Conservation (phyloP, 2,329 filamentous ascomycete genomes). For the Microsporum ferrugineum region DNA sequence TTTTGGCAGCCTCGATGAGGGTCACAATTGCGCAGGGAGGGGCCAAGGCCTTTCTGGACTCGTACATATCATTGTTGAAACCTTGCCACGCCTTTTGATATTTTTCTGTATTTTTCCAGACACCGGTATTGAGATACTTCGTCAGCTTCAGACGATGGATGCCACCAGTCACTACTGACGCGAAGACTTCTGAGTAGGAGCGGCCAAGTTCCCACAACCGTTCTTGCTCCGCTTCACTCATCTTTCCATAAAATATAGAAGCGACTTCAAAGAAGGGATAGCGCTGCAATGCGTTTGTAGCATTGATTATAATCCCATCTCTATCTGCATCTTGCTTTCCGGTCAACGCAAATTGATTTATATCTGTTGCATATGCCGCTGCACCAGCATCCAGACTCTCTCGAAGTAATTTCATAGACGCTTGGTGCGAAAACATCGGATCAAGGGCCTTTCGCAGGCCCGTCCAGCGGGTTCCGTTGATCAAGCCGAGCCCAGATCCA, state of each 20-base stretch:
- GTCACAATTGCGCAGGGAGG: neutral
- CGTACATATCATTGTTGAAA: neutral
- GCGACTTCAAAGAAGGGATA: slow-evolving; percentile 2
- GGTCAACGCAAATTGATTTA: neutral
- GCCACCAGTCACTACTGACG: neutral
- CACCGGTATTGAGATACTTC: neutral
- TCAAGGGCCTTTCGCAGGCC: neutral
- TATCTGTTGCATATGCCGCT: neutral
- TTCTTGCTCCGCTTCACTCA: neutral
- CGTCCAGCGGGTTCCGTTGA: slow-evolving; percentile 26
- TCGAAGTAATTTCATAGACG: neutral
- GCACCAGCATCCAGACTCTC: neutral
- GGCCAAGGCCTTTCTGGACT: neutral
- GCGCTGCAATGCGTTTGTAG: neutral
- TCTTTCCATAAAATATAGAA: neutral
- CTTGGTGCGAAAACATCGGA: neutral
- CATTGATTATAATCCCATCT: neutral
- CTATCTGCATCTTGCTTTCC: neutral
- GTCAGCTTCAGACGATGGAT: neutral
- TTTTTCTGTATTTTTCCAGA: neutral
- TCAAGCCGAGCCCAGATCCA: slow-evolving; percentile 35
- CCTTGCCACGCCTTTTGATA: neutral
- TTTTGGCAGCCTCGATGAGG: neutral
- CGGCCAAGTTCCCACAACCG: neutral
- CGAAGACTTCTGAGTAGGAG: neutral